Base-by-base conservation (phyloP, 352 stramenopile species). In the Phytopythium ostracodes region DNA sequence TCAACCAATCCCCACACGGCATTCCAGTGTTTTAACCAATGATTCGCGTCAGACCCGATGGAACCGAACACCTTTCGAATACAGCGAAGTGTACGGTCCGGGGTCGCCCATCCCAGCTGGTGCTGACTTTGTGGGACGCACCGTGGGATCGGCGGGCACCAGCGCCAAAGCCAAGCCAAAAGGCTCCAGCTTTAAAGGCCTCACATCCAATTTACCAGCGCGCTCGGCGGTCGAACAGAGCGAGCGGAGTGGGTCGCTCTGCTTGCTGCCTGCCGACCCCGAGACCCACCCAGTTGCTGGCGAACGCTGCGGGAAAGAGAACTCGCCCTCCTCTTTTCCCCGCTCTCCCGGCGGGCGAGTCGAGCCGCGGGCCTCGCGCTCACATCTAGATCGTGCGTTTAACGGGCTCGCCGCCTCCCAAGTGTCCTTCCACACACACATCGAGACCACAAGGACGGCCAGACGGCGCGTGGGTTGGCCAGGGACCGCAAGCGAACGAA, bases 31-130 rank as follows among this genome's bases (percentile, higher is more conserved):
- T 36, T 54, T 20, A 54, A 9, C 47, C 24, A 54, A 54, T 54
- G 20, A 35, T 1, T 9, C 17, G 7, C 50, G 6, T 35, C 8
- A 5, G 10, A 18, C 38, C 4, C 5, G 4, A 24, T 27, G 38
- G 25, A 55, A 44, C 31, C 51, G 20, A n/a, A 6, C 31, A 14
- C 31, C 0, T 11, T 59, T 35, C 52, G 35, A 59, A 59, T 31
- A 59, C 33, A 59, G 52, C 52, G 52, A 33, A 35, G 52, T 59
- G 52, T 59, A 59, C 52, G 52, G 52, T 59, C 52, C 52, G 35
- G 24, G 31, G 25, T 24, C 31, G n/a, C 33, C 31, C 31, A 57
- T 46, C 52, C 52, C 52, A 29, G 31, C 29, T 31, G 52, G 18
- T 33, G 35, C 35, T 47, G 52, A 47, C 12, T 43, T 56, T 46